phyloP scores from a whole-genome alignment of 805 yeast species.

The Schwanniomyces sp. region DNA sequence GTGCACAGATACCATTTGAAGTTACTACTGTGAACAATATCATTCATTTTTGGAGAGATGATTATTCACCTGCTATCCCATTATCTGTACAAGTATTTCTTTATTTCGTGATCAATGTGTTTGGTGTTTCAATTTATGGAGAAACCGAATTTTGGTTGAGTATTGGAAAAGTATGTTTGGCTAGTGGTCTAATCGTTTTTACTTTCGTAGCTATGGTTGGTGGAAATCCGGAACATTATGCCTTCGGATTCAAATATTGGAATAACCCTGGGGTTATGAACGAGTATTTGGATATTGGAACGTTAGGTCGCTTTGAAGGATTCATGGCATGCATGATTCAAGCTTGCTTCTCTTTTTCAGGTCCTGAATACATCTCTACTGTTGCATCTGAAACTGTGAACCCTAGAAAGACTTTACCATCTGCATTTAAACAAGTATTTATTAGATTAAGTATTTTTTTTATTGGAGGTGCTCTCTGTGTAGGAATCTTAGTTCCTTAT shows the following conservation, averaged over 20 bases:
- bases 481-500: constrained; percentile 73
- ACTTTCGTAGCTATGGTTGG: constrained; percentile 85
- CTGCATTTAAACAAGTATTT: constrained; percentile 75
- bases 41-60: constrained; percentile 79
- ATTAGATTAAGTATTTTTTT: constrained; percentile 66
- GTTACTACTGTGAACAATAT: constrained; percentile 78
- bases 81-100: constrained; percentile 63
- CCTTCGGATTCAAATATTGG: constrained; percentile 51
- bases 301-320: constrained; percentile 67
- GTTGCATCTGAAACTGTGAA: constrained; percentile 78
- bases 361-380: constrained; percentile 84
- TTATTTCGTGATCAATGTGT: constrained; percentile 63
- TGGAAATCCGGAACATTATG: constrained; percentile 71
- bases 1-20: constrained; percentile 80
- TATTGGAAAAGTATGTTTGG: constrained; percentile 68
- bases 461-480: constrained; percentile 72
- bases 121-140: constrained; percentile 76
- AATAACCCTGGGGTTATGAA: constrained; percentile 39
- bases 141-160: constrained; percentile 77
- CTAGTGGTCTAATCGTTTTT: constrained; percentile 72
- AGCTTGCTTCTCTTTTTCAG: constrained; percentile 80
- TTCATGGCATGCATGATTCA: constrained; percentile 66
- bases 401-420: constrained; percentile 73
- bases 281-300: constrained; percentile 40
- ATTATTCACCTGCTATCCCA: constrained; percentile 70